Evolutionary conservation across 1,139 yeast genomes (phyloP), one percentile per base, ranked within the genome.

Genomic region (Scheffersomyces lignicola): DNA sequence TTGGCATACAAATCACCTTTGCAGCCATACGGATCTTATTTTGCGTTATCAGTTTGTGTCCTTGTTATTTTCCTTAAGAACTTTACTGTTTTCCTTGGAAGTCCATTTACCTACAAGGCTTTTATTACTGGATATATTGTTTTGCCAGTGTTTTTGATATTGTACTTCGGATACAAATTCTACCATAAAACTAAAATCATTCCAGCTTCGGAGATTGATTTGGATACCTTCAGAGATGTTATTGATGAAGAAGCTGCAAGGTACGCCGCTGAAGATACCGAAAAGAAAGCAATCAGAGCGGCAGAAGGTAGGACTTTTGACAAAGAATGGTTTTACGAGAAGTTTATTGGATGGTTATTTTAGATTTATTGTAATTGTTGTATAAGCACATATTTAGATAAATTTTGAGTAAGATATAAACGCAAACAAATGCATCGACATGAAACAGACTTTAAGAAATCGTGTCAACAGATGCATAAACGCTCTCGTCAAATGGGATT

Each of bases 71-170:
- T 84, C 35, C 75, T 82, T 54, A 84, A 85, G 62, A 83, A 83
- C 57, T 83, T 83, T 57, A 80, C 88, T 1, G 89, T 78, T 4
- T 83, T 83, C 62, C 62, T 83, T 49, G 75, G 71, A 32, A 53
- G 60, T 36, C 58, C 76, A 70, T 52, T 80, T 74, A 62, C 48
- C 31, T 54, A 54, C 36, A 49, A 78, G 72, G 62, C 63, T 22
- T 83, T 84, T 52, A 80, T 84, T 51, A 83, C 92, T 26, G 89
- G 90, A 32, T 84, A 84, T 64, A 81, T 84, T 53, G 86, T 86
- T 33, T 69, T 84, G 38, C 92, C 92, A 21, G 78, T 82, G 18
- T 84, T 74, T 49, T 34, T 80, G 27, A 56, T 76, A 33, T 65
- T 76, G 47, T 72, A 64, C 46, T 51, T 73, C 41, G 87, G 83